Evolutionary conservation across 495 filamentous ascomycete genomes (phyloP).

Genomic region (Gamarada debralockiae): DNA sequence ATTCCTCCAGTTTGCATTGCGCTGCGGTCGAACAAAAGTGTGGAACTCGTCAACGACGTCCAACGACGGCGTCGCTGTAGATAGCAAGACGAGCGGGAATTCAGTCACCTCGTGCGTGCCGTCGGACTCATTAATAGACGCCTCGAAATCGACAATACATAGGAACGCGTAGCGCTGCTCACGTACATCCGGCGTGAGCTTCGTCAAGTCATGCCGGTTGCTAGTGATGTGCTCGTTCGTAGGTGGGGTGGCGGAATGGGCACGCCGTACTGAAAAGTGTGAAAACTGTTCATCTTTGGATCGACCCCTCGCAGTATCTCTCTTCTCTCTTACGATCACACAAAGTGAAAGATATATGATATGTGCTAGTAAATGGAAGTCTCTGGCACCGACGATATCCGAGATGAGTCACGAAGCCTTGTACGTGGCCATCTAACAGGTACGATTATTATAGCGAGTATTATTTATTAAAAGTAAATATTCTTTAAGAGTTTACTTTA

Average conservation of each 20-base stretch:
- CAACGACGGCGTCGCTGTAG: constrained; percentile 5
- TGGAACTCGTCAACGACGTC: constrained; percentile 9
- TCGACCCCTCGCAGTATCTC: not conserved
- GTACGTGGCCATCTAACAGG: too few relatives aligned
- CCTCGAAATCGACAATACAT: constrained; percentile 8
- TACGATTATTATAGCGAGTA: too few relatives aligned
- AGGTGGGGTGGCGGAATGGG: not conserved
- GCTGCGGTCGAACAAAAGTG: constrained; percentile 6
- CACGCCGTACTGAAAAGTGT: not conserved
- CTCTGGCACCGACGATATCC: too few relatives aligned
- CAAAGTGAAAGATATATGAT: too few relatives aligned
- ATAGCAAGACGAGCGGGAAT: constrained; percentile 6
- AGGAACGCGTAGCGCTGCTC: constrained; percentile 3
- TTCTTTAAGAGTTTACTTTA: too few relatives aligned
- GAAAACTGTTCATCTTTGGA: constrained; percentile 2
- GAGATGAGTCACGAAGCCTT: too few relatives aligned
- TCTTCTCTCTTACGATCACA: too few relatives aligned
- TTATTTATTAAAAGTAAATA: too few relatives aligned
- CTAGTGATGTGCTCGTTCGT: not conserved
- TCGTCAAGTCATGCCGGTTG: not conserved
- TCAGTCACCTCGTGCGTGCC: constrained; percentile 10
- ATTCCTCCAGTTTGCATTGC: too few relatives aligned
- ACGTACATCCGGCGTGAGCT: not conserved
- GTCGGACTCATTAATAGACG: constrained; percentile 2
- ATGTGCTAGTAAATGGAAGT: too few relatives aligned